Percentiles rank a stretch among this genome's conserved stretches.
phyloP scores from a whole-genome alignment of 1,139 yeast species.

The Suhomyces guaymorum region DNA sequence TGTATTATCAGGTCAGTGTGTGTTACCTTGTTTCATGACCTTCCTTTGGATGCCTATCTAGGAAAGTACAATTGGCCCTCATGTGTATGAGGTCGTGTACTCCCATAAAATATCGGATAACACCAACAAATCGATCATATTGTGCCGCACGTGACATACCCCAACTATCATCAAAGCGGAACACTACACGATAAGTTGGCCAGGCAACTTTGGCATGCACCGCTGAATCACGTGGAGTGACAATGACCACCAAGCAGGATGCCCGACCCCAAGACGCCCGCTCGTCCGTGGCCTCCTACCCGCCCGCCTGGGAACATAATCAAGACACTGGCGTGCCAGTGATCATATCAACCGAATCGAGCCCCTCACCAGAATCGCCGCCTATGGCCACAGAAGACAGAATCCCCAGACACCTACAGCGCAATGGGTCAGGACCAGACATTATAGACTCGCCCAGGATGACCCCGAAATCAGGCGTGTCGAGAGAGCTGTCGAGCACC shows the following conservation, averaged over 20 bases:
- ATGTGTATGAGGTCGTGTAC: no score
- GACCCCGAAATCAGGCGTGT: slow-evolving; percentile 6
- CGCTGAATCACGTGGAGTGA: background rate
- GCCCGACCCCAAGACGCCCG: background rate
- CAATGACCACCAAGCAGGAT: background rate
- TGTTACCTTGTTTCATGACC: no score
- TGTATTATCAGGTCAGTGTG: no score
- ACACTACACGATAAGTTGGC: no score
- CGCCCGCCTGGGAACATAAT: background rate
- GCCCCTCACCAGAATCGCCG: background rate
- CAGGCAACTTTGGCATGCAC: slow-evolving; percentile 1
- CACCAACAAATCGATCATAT: no score
- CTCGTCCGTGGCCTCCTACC: no score
- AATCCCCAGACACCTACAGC: background rate
- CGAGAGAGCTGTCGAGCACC: slow-evolving; percentile 10
- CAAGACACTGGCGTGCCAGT: background rate
- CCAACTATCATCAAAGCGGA: no score
- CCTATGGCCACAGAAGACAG: slow-evolving; percentile 3
- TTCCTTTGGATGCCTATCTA: no score
- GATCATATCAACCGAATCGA: background rate
- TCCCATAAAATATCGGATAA: no score
- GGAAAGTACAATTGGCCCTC: no score
- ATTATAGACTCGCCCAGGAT: background rate
- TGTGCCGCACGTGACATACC: no score
- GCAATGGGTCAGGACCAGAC: slow-evolving; percentile 1